Evolutionary conservation across 169 alveolate genomes (phyloP), one percentile per base, ranked within the genome.

Genomic region (Fabrea salina): DNA sequence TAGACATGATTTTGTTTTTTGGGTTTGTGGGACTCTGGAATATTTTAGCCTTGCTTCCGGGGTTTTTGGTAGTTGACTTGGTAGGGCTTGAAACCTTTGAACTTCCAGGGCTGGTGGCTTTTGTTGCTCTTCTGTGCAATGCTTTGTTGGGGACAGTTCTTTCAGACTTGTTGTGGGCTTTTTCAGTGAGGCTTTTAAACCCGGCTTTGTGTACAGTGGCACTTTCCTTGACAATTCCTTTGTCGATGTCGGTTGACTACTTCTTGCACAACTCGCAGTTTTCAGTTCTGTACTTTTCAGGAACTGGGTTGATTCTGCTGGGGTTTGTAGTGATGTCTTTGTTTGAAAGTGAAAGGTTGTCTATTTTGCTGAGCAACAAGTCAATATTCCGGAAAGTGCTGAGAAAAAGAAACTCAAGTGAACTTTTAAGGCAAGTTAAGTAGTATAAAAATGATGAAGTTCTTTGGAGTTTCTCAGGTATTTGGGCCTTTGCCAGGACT

Each of bases 61-160:
- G 58, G 0, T 71, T 84, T 44, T 67, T 74, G 6, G 64, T 84
- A 0, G 58, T 84, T 30, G 67, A 84, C 30, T 75, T 7, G 33
- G 50, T 68, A 13, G 86, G 86, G 5, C 32, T 84, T 44, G 89
- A 84, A 47, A 44, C 25, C 2, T 83, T 83, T 70, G 82, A 83
- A 33, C 33, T 44, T 35, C 89, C 89, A 39, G 41, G 41, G 33
- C 2, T 22, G 5, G 56, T 37, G 39, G 43, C 72, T 4, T 35
- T 83, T 5, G 50, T 66, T 0, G 39, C 43, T 57, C 44, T 85
- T 70, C 35, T 51, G 41, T 25, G 80, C 0, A 80, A 85, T 70
- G 88, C 82, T 6, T 5, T 85, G n/a, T 19, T 85, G 19, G 90
- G 90, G 2, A 80, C 88, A 4, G 53, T 86, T 27, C n/a, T 85